Evolutionary conservation across 352 stramenopile species (phyloP).

Genomic region (Phytophthora pisi): DNA sequence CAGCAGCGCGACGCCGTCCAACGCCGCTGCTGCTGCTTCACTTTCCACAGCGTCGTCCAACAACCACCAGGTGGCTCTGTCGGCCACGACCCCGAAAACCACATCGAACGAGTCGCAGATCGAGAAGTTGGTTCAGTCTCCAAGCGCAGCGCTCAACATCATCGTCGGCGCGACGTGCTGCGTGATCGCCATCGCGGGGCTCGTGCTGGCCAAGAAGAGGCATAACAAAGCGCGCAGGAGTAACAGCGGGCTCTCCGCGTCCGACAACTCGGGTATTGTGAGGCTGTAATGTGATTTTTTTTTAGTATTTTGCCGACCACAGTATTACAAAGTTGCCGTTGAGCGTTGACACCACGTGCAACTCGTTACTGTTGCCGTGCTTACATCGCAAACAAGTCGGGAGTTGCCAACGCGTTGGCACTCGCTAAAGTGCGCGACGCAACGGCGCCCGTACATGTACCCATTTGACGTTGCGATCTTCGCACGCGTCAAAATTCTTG

Average conservation of each 20-base stretch:
- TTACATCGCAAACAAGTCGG: neutral
- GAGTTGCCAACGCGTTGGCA: neutral
- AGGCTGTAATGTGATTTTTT: slow-evolving; percentile 13
- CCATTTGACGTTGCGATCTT: slow-evolving; percentile 17
- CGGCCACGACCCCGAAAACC: slow-evolving; percentile 13
- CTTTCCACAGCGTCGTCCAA: neutral
- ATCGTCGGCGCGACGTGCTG: slow-evolving; percentile 32
- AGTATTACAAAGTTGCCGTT: neutral
- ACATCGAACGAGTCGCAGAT: neutral
- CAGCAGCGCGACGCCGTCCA: neutral
- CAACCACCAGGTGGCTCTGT: slow-evolving; percentile 13
- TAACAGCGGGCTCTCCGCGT: slow-evolving; percentile 7
- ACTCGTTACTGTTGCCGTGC: neutral
- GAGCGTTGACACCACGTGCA: neutral
- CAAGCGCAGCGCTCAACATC: slow-evolving; percentile 29
- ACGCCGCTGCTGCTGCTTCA: neutral
- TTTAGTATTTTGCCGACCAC: neutral
- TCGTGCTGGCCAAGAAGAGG: slow-evolving; percentile 35
- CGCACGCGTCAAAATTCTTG: slow-evolving; percentile 32
- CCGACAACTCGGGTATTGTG: slow-evolving; percentile 23
- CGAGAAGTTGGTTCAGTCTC: neutral
- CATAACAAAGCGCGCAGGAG: slow-evolving; percentile 11
- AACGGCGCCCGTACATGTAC: neutral
- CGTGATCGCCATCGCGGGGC: slow-evolving; percentile 29
- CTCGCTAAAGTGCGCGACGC: neutral